A percentile compares a stretch with the other conserved stretches of the same genome.
phyloP scores from a whole-genome alignment of 2,329 filamentous ascomycete species.

The Cylindrodendrum hubeiense region DNA sequence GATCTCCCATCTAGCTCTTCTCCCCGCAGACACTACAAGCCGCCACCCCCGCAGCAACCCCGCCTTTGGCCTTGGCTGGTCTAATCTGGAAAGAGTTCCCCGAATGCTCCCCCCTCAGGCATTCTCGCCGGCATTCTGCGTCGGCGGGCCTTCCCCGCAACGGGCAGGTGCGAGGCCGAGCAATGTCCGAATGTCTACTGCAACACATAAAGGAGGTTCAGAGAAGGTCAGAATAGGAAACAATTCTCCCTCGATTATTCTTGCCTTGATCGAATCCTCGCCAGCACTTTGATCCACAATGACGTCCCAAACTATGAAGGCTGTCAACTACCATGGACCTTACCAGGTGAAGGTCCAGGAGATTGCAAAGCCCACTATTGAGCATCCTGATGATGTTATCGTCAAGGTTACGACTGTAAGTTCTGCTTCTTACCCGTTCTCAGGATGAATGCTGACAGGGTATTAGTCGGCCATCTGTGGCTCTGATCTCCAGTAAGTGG shows the following conservation, averaged over 20 bases:
- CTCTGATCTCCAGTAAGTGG: conserved; percentile 59
- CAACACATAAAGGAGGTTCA: conserved; percentile 12
- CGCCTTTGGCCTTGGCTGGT: conserved; percentile 10
- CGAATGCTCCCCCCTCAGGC: conserved; percentile 5
- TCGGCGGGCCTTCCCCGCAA: conserved; percentile 18
- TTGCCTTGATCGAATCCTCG: not conserved
- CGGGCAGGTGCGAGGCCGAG: conserved; percentile 17
- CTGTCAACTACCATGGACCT: conserved; percentile 72
- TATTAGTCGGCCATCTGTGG: conserved; percentile 64
- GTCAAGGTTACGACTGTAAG: conserved; percentile 74
- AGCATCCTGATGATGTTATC: conserved; percentile 74
- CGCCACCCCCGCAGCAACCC: conserved; percentile 16
- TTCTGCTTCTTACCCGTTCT: not conserved
- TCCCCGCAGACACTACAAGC: not conserved
- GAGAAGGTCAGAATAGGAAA: conserved; percentile 2
- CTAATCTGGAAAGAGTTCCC: conserved; percentile 28
- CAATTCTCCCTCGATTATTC: not conserved
- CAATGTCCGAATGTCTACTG: conserved; percentile 22
- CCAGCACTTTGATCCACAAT: conserved; percentile 28
- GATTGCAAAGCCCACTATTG: conserved; percentile 67
- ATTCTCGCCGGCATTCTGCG: conserved; percentile 21
- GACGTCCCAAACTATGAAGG: conserved; percentile 64
- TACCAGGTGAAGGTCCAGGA: conserved; percentile 74
- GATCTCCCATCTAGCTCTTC: not conserved
- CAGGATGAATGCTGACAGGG: conserved; percentile 14